Evolutionary conservation across 331 rosid genomes (phyloP).

Genomic region (Erythrophleum ivorense): DNA sequence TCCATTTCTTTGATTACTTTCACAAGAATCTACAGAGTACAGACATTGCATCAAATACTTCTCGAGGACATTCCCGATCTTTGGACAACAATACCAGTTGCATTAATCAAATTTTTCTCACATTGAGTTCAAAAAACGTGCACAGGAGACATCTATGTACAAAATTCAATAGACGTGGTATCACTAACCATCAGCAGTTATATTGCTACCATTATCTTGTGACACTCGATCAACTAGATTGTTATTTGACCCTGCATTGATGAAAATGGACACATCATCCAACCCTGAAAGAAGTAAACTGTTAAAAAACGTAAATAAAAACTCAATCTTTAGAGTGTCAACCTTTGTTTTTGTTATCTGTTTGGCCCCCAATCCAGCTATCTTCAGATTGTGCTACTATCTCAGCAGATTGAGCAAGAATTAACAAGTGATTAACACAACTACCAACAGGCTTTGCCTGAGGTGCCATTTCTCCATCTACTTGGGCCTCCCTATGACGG

Average conservation of each 20-base stretch:
- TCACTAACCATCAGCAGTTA: conserved; percentile 37
- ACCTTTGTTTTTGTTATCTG: conserved; percentile 29
- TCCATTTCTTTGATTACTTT: background rate
- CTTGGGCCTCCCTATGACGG: conserved; percentile 1
- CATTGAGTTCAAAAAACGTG: background rate
- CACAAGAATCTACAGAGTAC: conserved; percentile 7
- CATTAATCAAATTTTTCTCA: conserved; percentile 19
- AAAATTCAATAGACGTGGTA: conserved; percentile 23
- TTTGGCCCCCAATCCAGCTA: conserved; percentile 3
- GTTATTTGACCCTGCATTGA: conserved; percentile 18
- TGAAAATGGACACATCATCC: conserved; percentile 30
- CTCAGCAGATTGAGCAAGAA: conserved; percentile 50
- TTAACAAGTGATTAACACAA: conserved; percentile 38
- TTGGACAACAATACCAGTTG: conserved; percentile 26
- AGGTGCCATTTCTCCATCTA: conserved; percentile 14
- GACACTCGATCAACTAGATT: conserved; percentile 25
- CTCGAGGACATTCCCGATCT: conserved; percentile 33
- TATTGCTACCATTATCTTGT: conserved; percentile 17
- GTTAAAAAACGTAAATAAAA: background rate
- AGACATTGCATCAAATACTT: conserved; percentile 31
- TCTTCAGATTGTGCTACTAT: conserved; percentile 34
- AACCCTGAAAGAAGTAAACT: background rate
- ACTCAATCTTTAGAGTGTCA: background rate
- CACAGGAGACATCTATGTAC: conserved; percentile 1
- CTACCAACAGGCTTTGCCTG: conserved; percentile 19